Conservation (phyloP, 2,329 filamentous ascomycete genomes). For the Aspergillus carbonarius region DNA sequence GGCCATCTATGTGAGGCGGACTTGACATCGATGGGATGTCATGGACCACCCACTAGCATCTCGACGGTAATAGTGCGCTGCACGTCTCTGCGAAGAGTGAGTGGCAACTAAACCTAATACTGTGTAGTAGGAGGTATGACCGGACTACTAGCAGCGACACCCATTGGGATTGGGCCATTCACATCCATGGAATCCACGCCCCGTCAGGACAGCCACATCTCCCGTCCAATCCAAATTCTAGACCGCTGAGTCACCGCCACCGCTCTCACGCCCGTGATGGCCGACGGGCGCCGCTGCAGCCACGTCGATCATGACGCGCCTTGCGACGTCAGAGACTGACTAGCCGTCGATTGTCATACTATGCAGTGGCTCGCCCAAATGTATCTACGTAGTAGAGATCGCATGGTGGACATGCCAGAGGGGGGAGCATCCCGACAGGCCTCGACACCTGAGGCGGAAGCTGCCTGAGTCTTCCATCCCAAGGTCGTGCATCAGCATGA, state of each 20-base stretch:
- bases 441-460: not conserved
- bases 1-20: not conserved
- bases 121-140: too few relatives aligned
- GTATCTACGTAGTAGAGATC: not conserved
- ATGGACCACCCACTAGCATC: not conserved
- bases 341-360: not conserved
- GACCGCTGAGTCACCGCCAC: constrained; percentile 13
- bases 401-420: not conserved
- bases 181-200: not conserved
- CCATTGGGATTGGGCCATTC: too few relatives aligned
- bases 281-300: not conserved
- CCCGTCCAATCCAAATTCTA: constrained; percentile 5
- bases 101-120: not conserved
- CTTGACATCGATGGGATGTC: not conserved
- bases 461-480: too few relatives aligned
- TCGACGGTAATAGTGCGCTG: not conserved
- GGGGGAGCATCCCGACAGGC: not conserved
- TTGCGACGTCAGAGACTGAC: not conserved
- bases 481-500: not conserved
- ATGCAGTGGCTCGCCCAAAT: not conserved
- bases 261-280: not conserved
- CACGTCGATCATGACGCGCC: constrained; percentile 4
- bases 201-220: not conserved
- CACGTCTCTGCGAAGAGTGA: not conserved
- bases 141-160: too few relatives aligned